Evolutionary conservation across 2,329 filamentous ascomycete species (phyloP), one percentile per base, ranked within the genome.

Genomic region (Elsinoe batatas): DNA sequence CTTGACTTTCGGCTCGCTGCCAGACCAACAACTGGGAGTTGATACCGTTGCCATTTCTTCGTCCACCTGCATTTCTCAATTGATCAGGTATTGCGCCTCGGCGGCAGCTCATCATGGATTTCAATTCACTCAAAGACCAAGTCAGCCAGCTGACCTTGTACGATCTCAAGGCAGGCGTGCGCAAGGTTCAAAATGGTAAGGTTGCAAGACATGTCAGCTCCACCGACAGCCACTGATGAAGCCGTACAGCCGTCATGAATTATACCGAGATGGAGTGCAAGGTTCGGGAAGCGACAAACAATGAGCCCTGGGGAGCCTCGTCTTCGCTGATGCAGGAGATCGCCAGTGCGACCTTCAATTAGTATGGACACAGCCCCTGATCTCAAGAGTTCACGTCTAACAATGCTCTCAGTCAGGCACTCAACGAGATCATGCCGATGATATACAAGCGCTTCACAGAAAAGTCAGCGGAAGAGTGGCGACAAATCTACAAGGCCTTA

Each of bases 351-450:
- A 98, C 93, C 58, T 95, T 95, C 74, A 97, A 91, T 75, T 98
- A 97, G 93, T 97, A 77, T 67, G 88, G 49, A 3, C n/a, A 30
- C n/a, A 20, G 6, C 26, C 32, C 20, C 35, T 42, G 42, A 43
- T 33, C 33, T 38, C 17, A 26, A 18, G 10, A 33, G 18, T 20
- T 33, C 15, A 12, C 4, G n/a, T 38, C 64, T 69, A 56, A 69
- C 65, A 60, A 54, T 60, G 46, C 15, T 5, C 40, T 57, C 68
- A 96, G 91, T 70, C 90, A 95, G 82, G 82, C 91, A 53, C 83
- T 98, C 57, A 97, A 97, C 72, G 93, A 98, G 72, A 97, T 98
- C 69, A 98, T 98, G 93, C 93, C 93, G 62, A 93, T 98, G 89
- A 95, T 98, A 68, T 98, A 98, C 77, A 93, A 94, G 67, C 88